phyloP scores from a whole-genome alignment of 768 basidiomycete genomes.

The Baorangia bicolor region DNA sequence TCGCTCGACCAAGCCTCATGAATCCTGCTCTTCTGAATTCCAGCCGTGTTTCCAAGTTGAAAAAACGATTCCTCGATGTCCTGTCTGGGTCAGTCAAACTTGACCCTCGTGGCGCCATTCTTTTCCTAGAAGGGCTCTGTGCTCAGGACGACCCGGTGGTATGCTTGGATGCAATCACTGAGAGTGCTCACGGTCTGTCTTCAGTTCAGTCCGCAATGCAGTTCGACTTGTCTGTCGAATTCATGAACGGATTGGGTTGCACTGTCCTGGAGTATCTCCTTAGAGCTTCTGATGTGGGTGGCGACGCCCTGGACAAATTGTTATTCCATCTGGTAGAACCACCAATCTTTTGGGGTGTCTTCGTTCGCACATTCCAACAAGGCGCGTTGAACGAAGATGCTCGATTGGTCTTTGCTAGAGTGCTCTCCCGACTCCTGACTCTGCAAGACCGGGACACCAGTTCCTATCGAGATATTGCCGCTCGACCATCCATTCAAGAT shows the following conservation, averaged over 20 bases:
- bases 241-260: slow-evolving; percentile 44
- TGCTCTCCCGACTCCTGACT: slow-evolving; percentile 46
- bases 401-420: slow-evolving; percentile 44
- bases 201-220: slow-evolving; percentile 42
- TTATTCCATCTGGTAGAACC: slow-evolving; percentile 47
- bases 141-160: slow-evolving; percentile 37
- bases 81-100: slow-evolving; percentile 31
- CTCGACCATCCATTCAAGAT: slow-evolving; percentile 27
- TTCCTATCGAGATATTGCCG: slow-evolving; percentile 39
- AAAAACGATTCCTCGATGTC: slow-evolving; percentile 35
- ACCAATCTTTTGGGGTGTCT: slow-evolving; percentile 47
- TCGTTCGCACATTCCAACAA: slow-evolving; percentile 34
- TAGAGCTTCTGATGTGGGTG: slow-evolving; percentile 40
- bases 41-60: slow-evolving; percentile 21
- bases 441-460: slow-evolving; percentile 34
- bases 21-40: not conserved
- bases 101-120: slow-evolving; percentile 16
- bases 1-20: not conserved
- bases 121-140: slow-evolving; percentile 50
- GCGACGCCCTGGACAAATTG: slow-evolving; percentile 40
- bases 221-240: slow-evolving; percentile 34
- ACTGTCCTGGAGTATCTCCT: slow-evolving; percentile 40
- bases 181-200: slow-evolving; percentile 36
- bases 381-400: slow-evolving; percentile 33
- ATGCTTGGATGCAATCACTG: slow-evolving; percentile 39